Evolutionary conservation across 768 basidiomycete species (phyloP).

Genomic region (Leccinum rimulosum): DNA sequence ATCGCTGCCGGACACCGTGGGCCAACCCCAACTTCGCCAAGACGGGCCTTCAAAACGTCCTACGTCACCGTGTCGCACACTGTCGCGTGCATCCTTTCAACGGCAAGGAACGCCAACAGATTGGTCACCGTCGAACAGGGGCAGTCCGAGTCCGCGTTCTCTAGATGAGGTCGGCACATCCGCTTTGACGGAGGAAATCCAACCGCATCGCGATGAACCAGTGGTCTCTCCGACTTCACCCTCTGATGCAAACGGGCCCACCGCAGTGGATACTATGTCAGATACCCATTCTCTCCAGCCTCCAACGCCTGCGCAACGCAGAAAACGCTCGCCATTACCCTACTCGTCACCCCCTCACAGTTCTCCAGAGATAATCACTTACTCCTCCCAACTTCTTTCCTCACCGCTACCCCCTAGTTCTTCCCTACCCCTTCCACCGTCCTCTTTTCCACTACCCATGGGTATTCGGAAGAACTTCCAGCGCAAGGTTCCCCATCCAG

Average conservation of each 20-base stretch:
- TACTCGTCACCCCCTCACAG: slow-evolving; percentile 4
- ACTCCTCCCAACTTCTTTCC: slow-evolving; percentile 8
- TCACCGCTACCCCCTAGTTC: slow-evolving; percentile 15
- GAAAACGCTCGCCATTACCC: slow-evolving; percentile 5
- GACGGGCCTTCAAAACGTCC: not conserved
- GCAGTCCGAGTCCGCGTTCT: slow-evolving; percentile 19
- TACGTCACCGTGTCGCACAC: slow-evolving; percentile 5
- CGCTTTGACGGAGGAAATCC: not conserved
- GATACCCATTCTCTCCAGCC: slow-evolving; percentile 20
- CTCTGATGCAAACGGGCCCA: slow-evolving; percentile 16
- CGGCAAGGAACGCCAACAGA: slow-evolving; percentile 30
- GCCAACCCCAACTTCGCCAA: not conserved
- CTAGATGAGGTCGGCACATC: not conserved
- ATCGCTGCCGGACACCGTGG: not conserved
- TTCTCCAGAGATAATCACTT: slow-evolving; percentile 7
- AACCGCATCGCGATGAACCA: slow-evolving; percentile 2
- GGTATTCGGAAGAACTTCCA: slow-evolving; percentile 28
- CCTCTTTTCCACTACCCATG: slow-evolving; percentile 7
- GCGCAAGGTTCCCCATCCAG: slow-evolving; percentile 49
- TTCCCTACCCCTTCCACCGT: slow-evolving; percentile 7
- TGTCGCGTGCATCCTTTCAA: slow-evolving; percentile 5
- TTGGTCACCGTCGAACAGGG: slow-evolving; percentile 28
- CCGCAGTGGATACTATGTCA: not conserved
- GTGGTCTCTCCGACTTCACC: not conserved
- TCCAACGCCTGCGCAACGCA: slow-evolving; percentile 31